Evolutionary conservation across 2,329 filamentous ascomycete species (phyloP).

Genomic region (Ascochyta clinopodiicola): DNA sequence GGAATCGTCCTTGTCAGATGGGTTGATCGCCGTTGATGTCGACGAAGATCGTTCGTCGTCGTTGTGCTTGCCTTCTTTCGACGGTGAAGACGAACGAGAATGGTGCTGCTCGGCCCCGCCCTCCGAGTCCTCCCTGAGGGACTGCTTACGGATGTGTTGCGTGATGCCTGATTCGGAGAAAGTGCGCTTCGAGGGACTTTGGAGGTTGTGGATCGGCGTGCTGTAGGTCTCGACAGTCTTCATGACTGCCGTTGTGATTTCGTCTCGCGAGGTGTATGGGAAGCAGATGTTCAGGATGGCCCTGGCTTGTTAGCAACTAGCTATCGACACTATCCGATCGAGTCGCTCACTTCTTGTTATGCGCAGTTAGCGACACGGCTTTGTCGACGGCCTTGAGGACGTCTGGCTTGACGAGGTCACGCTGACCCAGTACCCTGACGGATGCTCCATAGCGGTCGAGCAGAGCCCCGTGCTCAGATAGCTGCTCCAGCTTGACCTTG

Average conservation of each 20-base stretch:
- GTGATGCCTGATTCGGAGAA: slow-evolving; percentile 90
- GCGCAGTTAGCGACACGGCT: slow-evolving; percentile 83
- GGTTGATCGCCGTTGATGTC: slow-evolving; percentile 48
- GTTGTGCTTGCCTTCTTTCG: slow-evolving; percentile 39
- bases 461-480: slow-evolving; percentile 91
- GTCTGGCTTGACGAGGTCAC: slow-evolving; percentile 82
- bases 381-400: slow-evolving; percentile 87
- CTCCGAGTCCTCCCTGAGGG: slow-evolving; percentile 50
- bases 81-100: slow-evolving; percentile 46
- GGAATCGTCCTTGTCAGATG: slow-evolving; percentile 41
- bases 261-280: slow-evolving; percentile 93
- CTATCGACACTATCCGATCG: neutral
- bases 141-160: slow-evolving; percentile 73
- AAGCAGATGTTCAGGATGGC: slow-evolving; percentile 93
- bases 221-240: slow-evolving; percentile 88
- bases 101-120: slow-evolving; percentile 33
- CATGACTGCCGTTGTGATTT: slow-evolving; percentile 89
- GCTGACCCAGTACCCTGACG: slow-evolving; percentile 83
- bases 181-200: slow-evolving; percentile 64
- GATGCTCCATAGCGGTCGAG: slow-evolving; percentile 90
- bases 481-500: slow-evolving; percentile 89
- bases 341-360: slow-evolving; percentile 75
- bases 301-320: slow-evolving; percentile 39
- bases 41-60: slow-evolving; percentile 43
- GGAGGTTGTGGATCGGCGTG: slow-evolving; percentile 65